Conservation (phyloP, 2,329 filamentous ascomycete genomes). For the Alternaria viburni region DNA sequence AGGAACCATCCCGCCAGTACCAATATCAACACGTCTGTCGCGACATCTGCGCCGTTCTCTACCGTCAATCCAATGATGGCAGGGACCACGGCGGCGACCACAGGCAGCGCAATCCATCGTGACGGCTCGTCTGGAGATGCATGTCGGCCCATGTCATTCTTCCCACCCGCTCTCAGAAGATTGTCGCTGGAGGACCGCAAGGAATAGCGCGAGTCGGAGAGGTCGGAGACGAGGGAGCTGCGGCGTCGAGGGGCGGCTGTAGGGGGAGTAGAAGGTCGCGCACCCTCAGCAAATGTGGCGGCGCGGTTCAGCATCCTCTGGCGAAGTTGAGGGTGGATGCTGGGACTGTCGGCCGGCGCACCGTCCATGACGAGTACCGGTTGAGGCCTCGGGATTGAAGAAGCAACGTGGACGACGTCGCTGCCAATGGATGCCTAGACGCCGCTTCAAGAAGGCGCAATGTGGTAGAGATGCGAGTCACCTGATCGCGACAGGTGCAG, state of each 20-base stretch:
- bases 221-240: constrained; percentile 80
- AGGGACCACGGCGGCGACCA: constrained; percentile 83
- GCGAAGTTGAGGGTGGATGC: constrained; percentile 38
- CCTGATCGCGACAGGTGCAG: constrained; percentile 2
- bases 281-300: constrained; percentile 43
- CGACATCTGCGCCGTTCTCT: constrained; percentile 79
- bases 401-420: neutral
- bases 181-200: constrained; percentile 73
- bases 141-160: constrained; percentile 33
- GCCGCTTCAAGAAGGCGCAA: constrained; percentile 2
- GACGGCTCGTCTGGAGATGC: constrained; percentile 62
- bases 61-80: constrained; percentile 86
- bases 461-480: neutral
- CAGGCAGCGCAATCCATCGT: constrained; percentile 78
- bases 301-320: constrained; percentile 47
- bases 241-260: constrained; percentile 59
- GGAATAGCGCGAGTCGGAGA: constrained; percentile 70
- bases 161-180: constrained; percentile 62
- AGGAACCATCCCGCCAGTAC: constrained; percentile 82
- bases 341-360: constrained; percentile 26
- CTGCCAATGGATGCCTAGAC: constrained; percentile 1
- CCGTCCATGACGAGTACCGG: constrained; percentile 33
- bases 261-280: constrained; percentile 21
- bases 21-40: constrained; percentile 84
- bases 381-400: constrained; percentile 5